A percentile compares a stretch with the other conserved stretches of the same genome.
Conservation (phyloP, 2,329 filamentous ascomycete genomes). For the Diatrype stigma region DNA sequence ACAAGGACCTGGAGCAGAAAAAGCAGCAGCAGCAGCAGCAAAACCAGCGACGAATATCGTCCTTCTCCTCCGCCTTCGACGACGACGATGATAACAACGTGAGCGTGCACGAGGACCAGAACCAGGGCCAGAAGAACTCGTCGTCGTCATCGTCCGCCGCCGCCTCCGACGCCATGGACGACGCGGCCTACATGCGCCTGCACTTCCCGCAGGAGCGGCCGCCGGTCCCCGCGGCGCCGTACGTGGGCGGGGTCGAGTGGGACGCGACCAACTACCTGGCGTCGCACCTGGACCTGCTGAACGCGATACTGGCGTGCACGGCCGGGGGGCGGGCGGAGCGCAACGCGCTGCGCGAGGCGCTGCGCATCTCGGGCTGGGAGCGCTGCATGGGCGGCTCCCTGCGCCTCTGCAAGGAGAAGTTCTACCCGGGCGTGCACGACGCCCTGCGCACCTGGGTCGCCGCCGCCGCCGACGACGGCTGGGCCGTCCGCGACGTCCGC, state of each 20-base stretch:
- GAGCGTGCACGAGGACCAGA: no score
- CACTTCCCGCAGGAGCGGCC: constrained; percentile 84
- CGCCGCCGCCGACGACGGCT: constrained; percentile 81
- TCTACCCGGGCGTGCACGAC: constrained; percentile 89
- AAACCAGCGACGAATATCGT: no score
- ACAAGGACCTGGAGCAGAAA: constrained; percentile 29
- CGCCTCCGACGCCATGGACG: constrained; percentile 34
- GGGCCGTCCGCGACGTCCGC: constrained; percentile 77
- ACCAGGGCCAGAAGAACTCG: no score
- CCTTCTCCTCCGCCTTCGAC: constrained; percentile 17
- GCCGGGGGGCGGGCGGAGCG: constrained; percentile 61
- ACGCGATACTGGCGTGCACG: constrained; percentile 81
- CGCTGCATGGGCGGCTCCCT: constrained; percentile 81
- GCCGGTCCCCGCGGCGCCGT: constrained; percentile 89
- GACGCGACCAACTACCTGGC: constrained; percentile 96
- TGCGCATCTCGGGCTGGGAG: constrained; percentile 85
- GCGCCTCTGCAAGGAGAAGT: constrained; percentile 94
- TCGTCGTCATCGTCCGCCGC: constrained; percentile 7
- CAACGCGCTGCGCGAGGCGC: constrained; percentile 71
- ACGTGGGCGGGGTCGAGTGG: constrained; percentile 97
- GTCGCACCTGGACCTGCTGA: constrained; percentile 86
- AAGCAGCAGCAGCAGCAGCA: constrained; percentile 1
- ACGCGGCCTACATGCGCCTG: constrained; percentile 58
- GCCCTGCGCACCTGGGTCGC: constrained; percentile 85
- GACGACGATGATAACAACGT: background rate